Base-by-base conservation (phyloP, 257 asterid genomes). In the Cruciata laevipes region DNA sequence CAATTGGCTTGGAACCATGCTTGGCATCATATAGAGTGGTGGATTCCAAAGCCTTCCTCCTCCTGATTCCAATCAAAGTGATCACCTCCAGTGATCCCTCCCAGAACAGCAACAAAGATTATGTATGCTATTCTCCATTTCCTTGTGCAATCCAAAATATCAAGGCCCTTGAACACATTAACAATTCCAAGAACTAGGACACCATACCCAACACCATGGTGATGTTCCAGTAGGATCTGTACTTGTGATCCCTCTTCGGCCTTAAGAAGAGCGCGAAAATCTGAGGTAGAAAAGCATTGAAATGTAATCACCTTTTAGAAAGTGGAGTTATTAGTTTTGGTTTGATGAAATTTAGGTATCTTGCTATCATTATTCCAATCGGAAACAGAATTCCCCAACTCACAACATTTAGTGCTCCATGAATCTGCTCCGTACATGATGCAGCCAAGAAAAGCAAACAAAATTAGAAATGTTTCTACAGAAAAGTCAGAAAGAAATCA, bases 91-190 rank as follows among this genome's bases (percentile, higher is more conserved):
- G 61, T 27, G 51, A 44, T 37, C 7, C 33, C 71, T n/a, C 63
- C 71, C 31, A 67, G 32, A 5, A n/a, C 52, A 32, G 52, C 63
- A 18, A 67, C 63, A 67, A 51, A 61, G 0, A 32, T 49, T 32
- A 62, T 73, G 52, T 77, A 77, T 2, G 71, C 76, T 13, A 30
- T 44, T 72, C 44, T 69, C 78, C 78, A 77, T 9, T 66, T 33
- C 52, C 61, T 66, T 35, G 38, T 47, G 7, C 75, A 63, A 20
- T 16, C 24, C 53, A 73, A 61, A 6, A 71, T 61, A 32, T 55
- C 63, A 27, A 77, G 72, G n/a, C 81, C 78, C 40, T 77, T 60
- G 60, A 73, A 77, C 27, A 73, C 75, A 49, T 77, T 77, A n/a
- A 65, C 7, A 32, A 77, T 70, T 61, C 78, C 69, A 7, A 77